Evolutionary conservation across 2,329 filamentous ascomycete species (phyloP).

Genomic region (Alternaria ventricosa): DNA sequence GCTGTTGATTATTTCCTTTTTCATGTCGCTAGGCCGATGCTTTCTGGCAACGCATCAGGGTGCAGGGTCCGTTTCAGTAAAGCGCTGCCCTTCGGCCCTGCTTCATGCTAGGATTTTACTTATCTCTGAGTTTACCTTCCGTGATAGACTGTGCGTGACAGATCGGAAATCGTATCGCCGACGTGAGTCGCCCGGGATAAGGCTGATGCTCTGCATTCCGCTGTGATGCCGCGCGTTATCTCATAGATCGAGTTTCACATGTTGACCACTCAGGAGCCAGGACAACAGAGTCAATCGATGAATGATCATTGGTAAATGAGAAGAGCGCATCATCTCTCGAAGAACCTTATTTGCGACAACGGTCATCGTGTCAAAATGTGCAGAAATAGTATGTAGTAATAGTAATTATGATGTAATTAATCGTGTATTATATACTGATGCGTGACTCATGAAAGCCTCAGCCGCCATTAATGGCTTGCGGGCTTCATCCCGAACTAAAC

Average conservation of each 20-base stretch:
- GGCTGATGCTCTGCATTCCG: neutral
- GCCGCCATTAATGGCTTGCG: neutral
- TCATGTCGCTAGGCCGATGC: neutral
- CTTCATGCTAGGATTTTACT: neutral
- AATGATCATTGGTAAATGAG: neutral
- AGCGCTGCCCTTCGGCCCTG: neutral
- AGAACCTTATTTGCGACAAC: neutral
- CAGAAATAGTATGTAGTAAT: neutral
- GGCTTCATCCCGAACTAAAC: neutral
- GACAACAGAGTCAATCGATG: neutral
- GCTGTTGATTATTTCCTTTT: conserved; percentile 2
- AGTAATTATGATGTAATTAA: neutral
- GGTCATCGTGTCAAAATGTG: neutral
- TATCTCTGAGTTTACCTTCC: neutral
- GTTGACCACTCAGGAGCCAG: neutral
- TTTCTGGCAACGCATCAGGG: neutral
- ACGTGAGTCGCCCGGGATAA: neutral
- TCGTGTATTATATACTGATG: neutral
- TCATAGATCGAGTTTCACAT: neutral
- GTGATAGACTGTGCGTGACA: neutral
- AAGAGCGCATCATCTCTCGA: neutral
- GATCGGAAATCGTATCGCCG: neutral
- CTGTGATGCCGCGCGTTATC: neutral
- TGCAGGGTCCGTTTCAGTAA: neutral
- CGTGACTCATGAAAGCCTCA: neutral